Percentiles rank a stretch among this genome's conserved stretches.
Evolutionary conservation across 208 protist species (phyloP).

Genomic region (Leishmania lainsoni): DNA sequence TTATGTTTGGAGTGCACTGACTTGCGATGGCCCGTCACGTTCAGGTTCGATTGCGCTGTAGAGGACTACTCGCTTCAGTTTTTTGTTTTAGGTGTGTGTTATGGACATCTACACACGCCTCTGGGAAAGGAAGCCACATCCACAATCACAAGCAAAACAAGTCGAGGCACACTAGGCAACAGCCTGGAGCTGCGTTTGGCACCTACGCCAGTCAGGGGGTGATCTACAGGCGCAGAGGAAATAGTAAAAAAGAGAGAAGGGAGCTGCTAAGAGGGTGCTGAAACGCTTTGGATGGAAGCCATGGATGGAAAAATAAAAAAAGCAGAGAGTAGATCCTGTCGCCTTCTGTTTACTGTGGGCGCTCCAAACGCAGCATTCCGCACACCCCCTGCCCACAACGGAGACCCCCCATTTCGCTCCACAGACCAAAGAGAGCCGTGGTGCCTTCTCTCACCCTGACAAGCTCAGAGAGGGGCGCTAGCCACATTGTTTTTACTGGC

Average conservation of each 20-base stretch:
- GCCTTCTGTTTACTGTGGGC: background rate
- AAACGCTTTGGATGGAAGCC: background rate
- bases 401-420: background rate
- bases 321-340: background rate
- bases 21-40: background rate
- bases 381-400: background rate
- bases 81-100: background rate
- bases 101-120: background rate
- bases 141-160: background rate
- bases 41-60: background rate
- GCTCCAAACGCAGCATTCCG: background rate
- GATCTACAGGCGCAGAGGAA: background rate
- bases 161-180: background rate
- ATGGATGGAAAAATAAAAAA: background rate
- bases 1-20: background rate
- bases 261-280: background rate
- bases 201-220: background rate
- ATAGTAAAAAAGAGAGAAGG: background rate
- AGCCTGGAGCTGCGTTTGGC: background rate
- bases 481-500: background rate
- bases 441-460: background rate
- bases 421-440: background rate
- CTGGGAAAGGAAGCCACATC: background rate
- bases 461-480: background rate
- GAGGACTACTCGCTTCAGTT: background rate